Evolutionary conservation across 2,329 filamentous ascomycete genomes (phyloP).

Genomic region (Arthrobotrys iridis): DNA sequence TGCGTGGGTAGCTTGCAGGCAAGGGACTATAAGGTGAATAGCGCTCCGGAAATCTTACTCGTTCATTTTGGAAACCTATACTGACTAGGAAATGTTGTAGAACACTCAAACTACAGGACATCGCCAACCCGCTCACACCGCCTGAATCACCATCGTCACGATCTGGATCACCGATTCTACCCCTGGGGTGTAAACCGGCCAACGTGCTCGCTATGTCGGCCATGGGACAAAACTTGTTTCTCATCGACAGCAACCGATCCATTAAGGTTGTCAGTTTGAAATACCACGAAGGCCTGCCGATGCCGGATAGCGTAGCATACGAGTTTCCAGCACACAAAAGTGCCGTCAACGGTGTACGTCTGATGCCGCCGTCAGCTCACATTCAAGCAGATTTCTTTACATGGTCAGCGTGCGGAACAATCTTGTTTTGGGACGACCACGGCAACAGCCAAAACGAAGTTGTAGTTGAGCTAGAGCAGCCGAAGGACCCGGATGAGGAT

Average conservation of each 20-base stretch:
- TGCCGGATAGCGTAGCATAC: conserved; percentile 59
- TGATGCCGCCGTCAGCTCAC: conserved; percentile 70
- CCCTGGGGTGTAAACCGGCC: conserved; percentile 57
- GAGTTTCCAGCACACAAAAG: conserved; percentile 72
- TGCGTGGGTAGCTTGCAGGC: conserved; percentile 61
- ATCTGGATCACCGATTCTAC: conserved; percentile 58
- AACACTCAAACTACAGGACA: conserved; percentile 58
- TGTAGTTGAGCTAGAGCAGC: conserved; percentile 75
- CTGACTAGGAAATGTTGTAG: conserved; percentile 26
- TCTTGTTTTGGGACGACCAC: conserved; percentile 83
- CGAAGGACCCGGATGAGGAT: conserved; percentile 66
- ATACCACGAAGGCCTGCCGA: conserved; percentile 57
- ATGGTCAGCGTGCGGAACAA: conserved; percentile 82
- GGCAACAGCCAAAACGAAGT: conserved; percentile 75
- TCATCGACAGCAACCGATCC: conserved; percentile 77
- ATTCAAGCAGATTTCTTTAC: conserved; percentile 81
- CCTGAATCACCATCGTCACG: conserved; percentile 58
- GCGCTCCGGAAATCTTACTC: not conserved
- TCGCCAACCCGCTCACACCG: conserved; percentile 57
- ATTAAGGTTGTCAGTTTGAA: conserved; percentile 70
- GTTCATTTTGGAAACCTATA: not conserved
- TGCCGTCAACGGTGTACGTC: conserved; percentile 76
- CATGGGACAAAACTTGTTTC: conserved; percentile 73
- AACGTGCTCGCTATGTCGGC: conserved; percentile 73
- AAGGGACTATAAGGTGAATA: conserved; percentile 61